Base-by-base conservation (phyloP, 805 yeast species). In the Priceomyces haplophilus region DNA sequence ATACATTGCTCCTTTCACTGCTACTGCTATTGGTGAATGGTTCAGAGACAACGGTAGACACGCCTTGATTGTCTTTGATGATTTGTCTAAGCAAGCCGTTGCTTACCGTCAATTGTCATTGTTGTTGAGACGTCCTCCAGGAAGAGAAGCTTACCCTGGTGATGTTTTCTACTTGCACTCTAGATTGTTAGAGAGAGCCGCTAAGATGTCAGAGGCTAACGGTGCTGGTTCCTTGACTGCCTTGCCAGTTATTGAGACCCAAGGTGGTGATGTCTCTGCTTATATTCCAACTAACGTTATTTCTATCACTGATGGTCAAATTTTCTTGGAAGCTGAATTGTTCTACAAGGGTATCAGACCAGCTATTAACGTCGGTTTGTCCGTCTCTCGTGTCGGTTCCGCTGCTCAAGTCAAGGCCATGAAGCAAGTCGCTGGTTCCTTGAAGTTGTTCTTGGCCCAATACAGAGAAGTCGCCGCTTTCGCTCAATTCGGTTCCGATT, bases 261-360 rank as follows among this genome's bases (percentile, higher is more conserved):
- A 88, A 78, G 96, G 97, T 83, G 96, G 96, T 85, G 97, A 89
- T 84, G 96, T 88, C 64, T 88, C 96, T 55, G 96, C 96, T 69
- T 88, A 88, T 80, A 88, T 88, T 73, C 97, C 97, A 73, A 89
- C 97, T 69, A 88, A 88, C 78, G 96, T 88, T 69, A 89, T 89
- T 79, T 89, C 96, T 75, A 88, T 88, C 71, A 89, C 96, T 52
- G 96, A 88, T 71, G 97, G 96, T 72, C 97, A 89, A 79, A 89
- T 89, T 72, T 89, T 89, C 93, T 84, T 89, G 82, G 97, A 90
- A 82, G 95, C 98, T 72, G 99, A 91, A 80, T 82, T 91, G 73
- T 91, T 91, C 91, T 89, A 91, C 93, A 93, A 90, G 83, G 99
- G 99, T 89, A 89, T 91, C 75, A 90, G 99, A 83, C 99, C 99